A percentile compares a stretch with the other conserved stretches of the same genome.
Conservation (phyloP, 2,329 filamentous ascomycete genomes). For the Claviceps digitariae region DNA sequence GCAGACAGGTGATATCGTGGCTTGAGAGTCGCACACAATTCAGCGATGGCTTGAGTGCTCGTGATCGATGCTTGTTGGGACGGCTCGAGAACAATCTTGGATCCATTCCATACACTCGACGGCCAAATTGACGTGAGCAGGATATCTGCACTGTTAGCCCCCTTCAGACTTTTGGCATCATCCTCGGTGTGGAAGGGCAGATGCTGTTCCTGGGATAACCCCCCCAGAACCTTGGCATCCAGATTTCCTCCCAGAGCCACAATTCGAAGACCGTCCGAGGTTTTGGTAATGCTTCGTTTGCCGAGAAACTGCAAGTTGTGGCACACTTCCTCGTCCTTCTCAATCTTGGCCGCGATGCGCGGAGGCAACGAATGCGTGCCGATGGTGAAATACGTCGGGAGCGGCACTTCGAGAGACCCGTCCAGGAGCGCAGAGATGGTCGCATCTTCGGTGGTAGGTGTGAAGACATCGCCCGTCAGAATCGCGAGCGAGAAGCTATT, state of each 20-base stretch:
- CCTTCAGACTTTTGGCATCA: constrained; percentile 63
- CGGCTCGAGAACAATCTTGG: constrained; percentile 45
- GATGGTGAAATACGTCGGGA: constrained; percentile 85
- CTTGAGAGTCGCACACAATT: constrained; percentile 65
- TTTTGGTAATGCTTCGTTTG: constrained; percentile 77
- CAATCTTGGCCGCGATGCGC: constrained; percentile 57
- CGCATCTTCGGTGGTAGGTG: constrained; percentile 43
- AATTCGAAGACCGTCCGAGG: constrained; percentile 76
- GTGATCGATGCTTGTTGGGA: constrained; percentile 36
- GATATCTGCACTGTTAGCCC: constrained; percentile 71
- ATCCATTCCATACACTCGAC: constrained; percentile 53
- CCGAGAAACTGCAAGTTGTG: constrained; percentile 85
- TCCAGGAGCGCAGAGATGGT: constrained; percentile 50
- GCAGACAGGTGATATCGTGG: constrained; percentile 84
- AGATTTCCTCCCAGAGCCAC: constrained; percentile 70
- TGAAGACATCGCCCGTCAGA: constrained; percentile 72
- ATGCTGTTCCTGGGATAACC: constrained; percentile 57
- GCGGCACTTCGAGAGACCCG: constrained; percentile 58
- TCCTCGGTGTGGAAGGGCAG: constrained; percentile 64
- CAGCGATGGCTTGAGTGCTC: constrained; percentile 56
- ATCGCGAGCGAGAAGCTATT: constrained; percentile 81
- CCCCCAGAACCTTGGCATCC: constrained; percentile 45
- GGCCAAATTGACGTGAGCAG: constrained; percentile 84
- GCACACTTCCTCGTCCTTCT: constrained; percentile 63
- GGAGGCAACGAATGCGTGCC: constrained; percentile 60